A percentile compares a stretch with the other conserved stretches of the same genome.
These are phyloP conservation scores for Globisporangium heterothallicum DNA, from an alignment of 352 stramenopile species.

Conservation along the genomic window DNA sequence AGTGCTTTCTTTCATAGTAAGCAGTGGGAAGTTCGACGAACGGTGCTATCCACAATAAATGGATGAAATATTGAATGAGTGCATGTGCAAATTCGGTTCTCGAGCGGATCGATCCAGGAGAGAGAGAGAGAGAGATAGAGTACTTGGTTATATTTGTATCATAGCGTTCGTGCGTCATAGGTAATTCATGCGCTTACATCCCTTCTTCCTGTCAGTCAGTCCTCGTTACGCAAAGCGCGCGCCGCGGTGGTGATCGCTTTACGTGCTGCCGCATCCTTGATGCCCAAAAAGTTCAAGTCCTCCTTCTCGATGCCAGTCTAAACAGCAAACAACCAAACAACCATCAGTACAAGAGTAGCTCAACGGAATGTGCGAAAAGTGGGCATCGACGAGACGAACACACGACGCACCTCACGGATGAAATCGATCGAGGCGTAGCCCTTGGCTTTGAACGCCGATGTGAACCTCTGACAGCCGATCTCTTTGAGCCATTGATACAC, in stretches of 20 bases:
- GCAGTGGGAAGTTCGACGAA: no score
- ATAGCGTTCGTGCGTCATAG: slow-evolving; percentile 4
- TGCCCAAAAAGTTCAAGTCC: slow-evolving; percentile 82
- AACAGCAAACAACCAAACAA: no score
- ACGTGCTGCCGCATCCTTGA: slow-evolving; percentile 58
- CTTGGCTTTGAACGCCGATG: slow-evolving; percentile 67
- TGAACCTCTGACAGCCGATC: slow-evolving; percentile 52
- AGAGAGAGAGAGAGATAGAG: slow-evolving; percentile 7
- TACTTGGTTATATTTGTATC: slow-evolving; percentile 9
- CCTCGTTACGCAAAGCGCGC: slow-evolving; percentile 41
- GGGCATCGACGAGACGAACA: no score
- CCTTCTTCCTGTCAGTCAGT: slow-evolving; percentile 12
- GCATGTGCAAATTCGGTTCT: no score
- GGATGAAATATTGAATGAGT: slow-evolving; percentile 3
- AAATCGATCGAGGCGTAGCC: slow-evolving; percentile 77
- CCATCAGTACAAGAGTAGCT: no score
- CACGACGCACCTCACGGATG: slow-evolving; percentile 72
- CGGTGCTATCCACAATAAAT: slow-evolving; percentile 17
- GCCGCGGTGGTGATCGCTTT: slow-evolving; percentile 57
- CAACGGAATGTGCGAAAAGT: no score
- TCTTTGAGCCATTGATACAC: slow-evolving; percentile 71
- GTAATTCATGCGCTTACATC: not conserved
- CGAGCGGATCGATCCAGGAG: not conserved
- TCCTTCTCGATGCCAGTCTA: slow-evolving; percentile 84
- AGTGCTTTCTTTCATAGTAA: no score